Evolutionary conservation across 495 filamentous ascomycete genomes (phyloP).

Genomic region (Staphylotrichum tortipilum): DNA sequence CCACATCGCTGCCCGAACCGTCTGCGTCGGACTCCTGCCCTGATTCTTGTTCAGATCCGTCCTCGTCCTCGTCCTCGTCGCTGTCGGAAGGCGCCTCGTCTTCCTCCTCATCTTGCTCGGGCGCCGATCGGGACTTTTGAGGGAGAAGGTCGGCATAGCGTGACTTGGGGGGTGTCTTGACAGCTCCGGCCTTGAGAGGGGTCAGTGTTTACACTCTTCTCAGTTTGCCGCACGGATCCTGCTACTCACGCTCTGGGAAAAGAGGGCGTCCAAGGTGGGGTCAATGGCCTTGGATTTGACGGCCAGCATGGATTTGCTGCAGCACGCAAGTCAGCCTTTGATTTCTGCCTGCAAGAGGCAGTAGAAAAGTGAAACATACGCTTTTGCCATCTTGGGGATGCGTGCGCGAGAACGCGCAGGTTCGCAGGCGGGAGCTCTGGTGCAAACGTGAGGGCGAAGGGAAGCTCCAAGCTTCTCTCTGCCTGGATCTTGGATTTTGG

Average conservation of each 20-base stretch:
- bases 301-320: conserved; percentile 26
- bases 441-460: too few relatives aligned
- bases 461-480: too few relatives aligned
- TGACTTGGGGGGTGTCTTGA: conserved; percentile 47
- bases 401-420: not conserved
- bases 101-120: conserved; percentile 10
- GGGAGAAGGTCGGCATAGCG: conserved; percentile 37
- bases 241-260: conserved; percentile 72
- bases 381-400: conserved; percentile 19
- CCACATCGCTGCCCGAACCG: not conserved
- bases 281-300: conserved; percentile 53
- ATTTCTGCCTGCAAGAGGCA: not conserved
- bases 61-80: conserved; percentile 25
- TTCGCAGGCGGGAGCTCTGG: too few relatives aligned
- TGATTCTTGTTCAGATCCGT: conserved; percentile 7
- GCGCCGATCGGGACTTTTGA: conserved; percentile 14
- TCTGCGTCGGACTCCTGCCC: conserved; percentile 20
- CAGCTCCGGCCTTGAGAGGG: conserved; percentile 54
- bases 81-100: conserved; percentile 18
- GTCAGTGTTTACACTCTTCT: conserved; percentile 14
- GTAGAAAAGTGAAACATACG: conserved; percentile 5
- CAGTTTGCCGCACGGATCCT: conserved; percentile 23
- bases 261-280: conserved; percentile 68
- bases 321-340: not conserved
- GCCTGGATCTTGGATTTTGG: too few relatives aligned